Percentiles rank a stretch among this genome's conserved stretches.
These are phyloP conservation scores for Chaetoceros tenuissimus DNA, from an alignment of 108 stramenopile genomes.

Conservation along the genomic window DNA sequence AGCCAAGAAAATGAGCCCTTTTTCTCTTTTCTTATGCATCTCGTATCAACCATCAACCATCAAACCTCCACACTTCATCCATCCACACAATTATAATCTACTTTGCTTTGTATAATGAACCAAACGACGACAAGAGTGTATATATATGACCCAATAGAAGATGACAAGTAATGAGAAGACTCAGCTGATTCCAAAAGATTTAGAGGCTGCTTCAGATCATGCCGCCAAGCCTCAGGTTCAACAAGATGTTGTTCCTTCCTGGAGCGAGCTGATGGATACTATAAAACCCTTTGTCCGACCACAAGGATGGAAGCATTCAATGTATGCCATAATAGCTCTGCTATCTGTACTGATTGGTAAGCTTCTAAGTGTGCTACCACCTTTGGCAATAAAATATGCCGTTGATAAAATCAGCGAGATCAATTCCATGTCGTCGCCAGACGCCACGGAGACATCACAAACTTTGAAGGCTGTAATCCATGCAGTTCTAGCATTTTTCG, in stretches of 20 bases:
- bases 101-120: too few species aligned
- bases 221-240: too few species aligned
- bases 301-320: conserved; percentile 12
- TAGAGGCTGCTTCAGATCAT: too few species aligned
- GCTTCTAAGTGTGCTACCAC: conserved; percentile 26
- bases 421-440: neutral
- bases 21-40: too few species aligned
- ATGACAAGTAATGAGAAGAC: too few species aligned
- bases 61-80: too few species aligned
- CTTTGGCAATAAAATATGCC: conserved; percentile 31
- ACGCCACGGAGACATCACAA: neutral
- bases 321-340: conserved; percentile 20
- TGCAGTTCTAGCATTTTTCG: conserved; percentile 20
- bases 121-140: too few species aligned
- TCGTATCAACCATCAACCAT: too few species aligned
- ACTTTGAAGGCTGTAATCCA: conserved; percentile 8
- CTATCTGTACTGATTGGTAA: conserved; percentile 26
- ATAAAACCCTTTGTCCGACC: conserved; percentile 26
- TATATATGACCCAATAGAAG: too few species aligned
- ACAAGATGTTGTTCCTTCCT: conserved; percentile 9
- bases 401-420: conserved; percentile 26
- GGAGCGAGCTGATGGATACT: conserved; percentile 17
- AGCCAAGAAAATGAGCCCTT: too few species aligned
- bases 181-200: too few species aligned
- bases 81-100: too few species aligned